Base-by-base conservation (phyloP, 2,329 filamentous ascomycete genomes). In the Fusarium tricinctum region DNA sequence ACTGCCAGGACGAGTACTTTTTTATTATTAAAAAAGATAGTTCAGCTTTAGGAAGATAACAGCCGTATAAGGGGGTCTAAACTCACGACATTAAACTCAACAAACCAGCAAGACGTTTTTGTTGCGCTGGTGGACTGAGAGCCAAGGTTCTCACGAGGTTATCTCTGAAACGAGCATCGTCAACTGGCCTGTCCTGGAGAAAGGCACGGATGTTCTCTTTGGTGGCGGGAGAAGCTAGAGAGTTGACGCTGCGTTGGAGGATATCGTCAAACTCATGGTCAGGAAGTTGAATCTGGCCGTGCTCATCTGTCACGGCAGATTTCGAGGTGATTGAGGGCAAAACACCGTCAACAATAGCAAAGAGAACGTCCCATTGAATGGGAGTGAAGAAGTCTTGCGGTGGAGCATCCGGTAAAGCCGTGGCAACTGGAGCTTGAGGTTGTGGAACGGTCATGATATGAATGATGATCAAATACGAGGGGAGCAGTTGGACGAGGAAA, bases 1-100 rank as follows among this genome's bases (percentile, higher is more conserved):
- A 26, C 88, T 88, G 26, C 91, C 91, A 5, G 85, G 76, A 33
- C 87, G 85, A 22, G 88, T 89, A 63, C 89, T 92, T 76, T 32
- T 30, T 22, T 26, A 92, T 76, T 32, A 23, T 23, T 8, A 23
- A 23, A 23, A n/a, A 35, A 17, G 19, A 22, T 9, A 58, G 14
- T 45, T 62, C 52, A 63, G 55, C 23, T 42, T 22, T 26, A 26
- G 35, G 23, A n/a, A 23, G 23, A 30, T 20, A 32, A 44, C 6
- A 28, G 14, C 26, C 35, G 20, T 38, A 32, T 22, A 28, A 15
- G 10, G 28, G n/a, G 48, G n/a, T n/a, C 39, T 20, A 45, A 35
- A 76, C 83, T 78, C 76, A 86, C 85, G 80, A 78, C 52, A 87
- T 72, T 14, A 81, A 42, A 17, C 69, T 72, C 38, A 87, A 66